Base-by-base conservation (phyloP, 306 rosid species). In the Rubus parviflorus region DNA sequence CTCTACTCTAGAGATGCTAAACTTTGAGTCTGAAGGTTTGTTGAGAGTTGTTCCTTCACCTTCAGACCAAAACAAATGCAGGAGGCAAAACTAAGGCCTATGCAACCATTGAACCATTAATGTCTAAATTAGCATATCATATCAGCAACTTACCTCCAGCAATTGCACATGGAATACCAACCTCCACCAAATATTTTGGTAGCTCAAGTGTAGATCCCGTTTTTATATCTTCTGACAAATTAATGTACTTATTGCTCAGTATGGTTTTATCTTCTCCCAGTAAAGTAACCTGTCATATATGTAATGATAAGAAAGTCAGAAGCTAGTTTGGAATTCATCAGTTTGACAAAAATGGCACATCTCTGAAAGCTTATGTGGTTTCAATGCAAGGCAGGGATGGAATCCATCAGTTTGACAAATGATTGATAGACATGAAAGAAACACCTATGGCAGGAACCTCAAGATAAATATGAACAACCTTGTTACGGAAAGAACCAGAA, bases 21-120 rank as follows among this genome's bases (percentile, higher is more conserved):
- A 77, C 52, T 84, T 79, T 70, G 74, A 74, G 69, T 77, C 85
- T 58, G 76, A 72, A 51, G 76, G 89, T 89, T 69, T 68, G 53
- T 68, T 73, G 16, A 35, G 76, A 70, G 81, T 42, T 79, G 82
- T 76, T 67, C 82, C 95, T 92, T 89, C 85, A 76, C 58, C 76
- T 63, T 82, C 58, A 66, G 73, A 73, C 81, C 88, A 81, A 73
- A 82, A 80, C 65, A 58, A 65, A 51, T 48, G 63, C 68, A 80
- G 69, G 72, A 72, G 72, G 54, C 65, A 73, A 68, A 78, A 84
- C 43, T 37, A 45, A 75, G 75, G 74, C 66, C 71, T 53, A 64
- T 38, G 68, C 74, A 60, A 23, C 40, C 17, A 62, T 35, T 30
- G n/a, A 63, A 79, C 25, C 25, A 70, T 80, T 51, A 20, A 60